phyloP scores from a whole-genome alignment of 2,329 filamentous ascomycete genomes.

The Ustilaginoidea virens region DNA sequence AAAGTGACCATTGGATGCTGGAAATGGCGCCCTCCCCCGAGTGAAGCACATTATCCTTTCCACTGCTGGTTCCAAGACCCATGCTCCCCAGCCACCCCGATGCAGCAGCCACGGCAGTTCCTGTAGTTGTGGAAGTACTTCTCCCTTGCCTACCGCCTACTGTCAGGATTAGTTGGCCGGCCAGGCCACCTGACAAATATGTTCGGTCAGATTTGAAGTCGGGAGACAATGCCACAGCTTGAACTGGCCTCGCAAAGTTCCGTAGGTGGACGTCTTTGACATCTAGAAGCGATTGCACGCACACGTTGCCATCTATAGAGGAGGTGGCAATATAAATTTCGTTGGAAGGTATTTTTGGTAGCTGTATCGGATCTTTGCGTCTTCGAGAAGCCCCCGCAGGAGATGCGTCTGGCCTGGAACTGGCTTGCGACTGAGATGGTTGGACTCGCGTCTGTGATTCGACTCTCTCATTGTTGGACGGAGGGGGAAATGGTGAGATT shows the following conservation, averaged over 20 bases:
- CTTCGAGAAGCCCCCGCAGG: conserved; percentile 35
- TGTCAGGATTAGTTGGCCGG: conserved; percentile 77
- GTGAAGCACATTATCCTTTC: conserved; percentile 76
- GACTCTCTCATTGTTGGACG: conserved; percentile 28
- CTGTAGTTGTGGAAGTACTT: conserved; percentile 76
- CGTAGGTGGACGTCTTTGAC: conserved; percentile 78
- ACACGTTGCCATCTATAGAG: conserved; percentile 91
- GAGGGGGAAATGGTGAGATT: conserved; percentile 67
- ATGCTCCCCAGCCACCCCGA: conserved; percentile 86
- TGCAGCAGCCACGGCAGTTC: conserved; percentile 67
- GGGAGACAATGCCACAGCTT: conserved; percentile 84
- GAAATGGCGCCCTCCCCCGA: conserved; percentile 85
- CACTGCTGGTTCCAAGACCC: conserved; percentile 61
- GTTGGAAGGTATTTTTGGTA: conserved; percentile 69
- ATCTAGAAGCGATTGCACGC: conserved; percentile 75
- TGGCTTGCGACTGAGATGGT: conserved; percentile 16
- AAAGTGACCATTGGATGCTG: conserved; percentile 86
- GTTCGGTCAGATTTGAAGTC: conserved; percentile 81
- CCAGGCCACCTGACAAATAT: conserved; percentile 81
- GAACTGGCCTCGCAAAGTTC: conserved; percentile 86
- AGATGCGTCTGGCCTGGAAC: conserved; percentile 21
- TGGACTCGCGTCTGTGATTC: conserved; percentile 24
- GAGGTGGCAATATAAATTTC: conserved; percentile 88
- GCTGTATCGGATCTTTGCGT: conserved; percentile 32
- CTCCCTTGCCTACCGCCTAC: conserved; percentile 64